Evolutionary conservation across 176 grass and related monocot species (phyloP), one percentile per base, ranked within the genome.

Genomic region (Bothriochloa decipiens): DNA sequence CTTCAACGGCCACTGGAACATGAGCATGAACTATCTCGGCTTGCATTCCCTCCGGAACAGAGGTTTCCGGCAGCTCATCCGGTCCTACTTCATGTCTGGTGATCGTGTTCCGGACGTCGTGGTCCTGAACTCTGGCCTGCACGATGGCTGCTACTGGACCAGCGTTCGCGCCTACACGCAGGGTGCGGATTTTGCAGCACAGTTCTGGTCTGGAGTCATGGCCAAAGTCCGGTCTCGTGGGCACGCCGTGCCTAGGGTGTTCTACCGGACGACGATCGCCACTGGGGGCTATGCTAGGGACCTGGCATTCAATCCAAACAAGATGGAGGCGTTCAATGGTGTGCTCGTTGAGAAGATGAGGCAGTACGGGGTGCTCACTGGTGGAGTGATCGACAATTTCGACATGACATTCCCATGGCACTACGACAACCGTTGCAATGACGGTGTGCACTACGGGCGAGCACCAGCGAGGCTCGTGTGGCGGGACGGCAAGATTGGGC

Each of bases 361-460:
- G 88, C 81, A 42, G 50, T 82, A 85, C 15, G 88, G 91, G 5
- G 53, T 99, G 89, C 78, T 99, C 11, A 94, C 78, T 2, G 96
- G 92, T 65, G 93, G 96, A 35, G 77, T 99, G 50, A 81, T 99
- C 1, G 96, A 99, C 70, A 85, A 96, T 66, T 99, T 99, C 39
- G 96, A 99, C 86, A 94, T 99, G 91, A 99, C 89, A 7, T 99
- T 99, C 83, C 91, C 96, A 11, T 99, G 96, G 96, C 96, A 99
- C 85, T 99, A 91, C 5, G 96, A 99, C 81, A 99, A 95, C 82
- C 89, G 96, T 18, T 99, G 88, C 83, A 99, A 90, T 7, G 96
- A 99, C 14, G 96, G 96, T 11, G 96, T 99, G 70, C 96, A 99
- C 60, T 99, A 99, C 52, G 96, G 96, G 2, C 96, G 96, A 0